Evolutionary conservation across 129 eudicot genomes (phyloP), one percentile per base, ranked within the genome.

Genomic region (Sambucus nigra): DNA sequence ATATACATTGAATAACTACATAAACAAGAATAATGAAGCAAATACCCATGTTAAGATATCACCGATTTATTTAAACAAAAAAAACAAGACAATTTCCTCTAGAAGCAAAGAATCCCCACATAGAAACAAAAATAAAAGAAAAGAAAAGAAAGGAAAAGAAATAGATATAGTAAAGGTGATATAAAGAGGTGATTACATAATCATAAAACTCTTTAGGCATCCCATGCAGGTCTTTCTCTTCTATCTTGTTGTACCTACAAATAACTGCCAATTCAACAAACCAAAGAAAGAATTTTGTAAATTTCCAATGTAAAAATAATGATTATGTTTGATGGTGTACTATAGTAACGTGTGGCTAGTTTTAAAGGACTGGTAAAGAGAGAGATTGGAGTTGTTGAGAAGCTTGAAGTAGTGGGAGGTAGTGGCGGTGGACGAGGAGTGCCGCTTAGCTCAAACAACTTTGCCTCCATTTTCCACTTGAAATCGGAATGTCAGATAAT

Each of bases 141-240:
- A 16, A 31, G 5, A 46, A 29, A 21, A 57, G 18, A 18, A 38
- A 33, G 16, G 2, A 23, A 5, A 50, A 2, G 56, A 13, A 47
- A 20, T 17, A 20, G 1, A 47, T 4, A 9, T 17, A 1, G 51
- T 20, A 31, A 54, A 13, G 11, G 31, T 33, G 24, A 0, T 22
- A 13, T 6, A 12, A 21, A 10, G 4, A 51, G 47, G 10, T 5
- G 59, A 81, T 55, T 74, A 85, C 98, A 63, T 91, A 95, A 61
- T 91, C 95, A 53, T 85, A 85, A 59, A 51, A 91, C 28, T 91
- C 80, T 61, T 74, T 65, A 13, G 94, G 87, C 17, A 89, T 80
- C 20, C 85, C 94, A n/a, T 65, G 46, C 35, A 87, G 53, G 69
- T 74, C 88, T 63, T 70, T 79, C 45, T 91, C 89, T 62, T 75